phyloP scores from a whole-genome alignment of 805 yeast species.

The Kurtzmaniella fragi region DNA sequence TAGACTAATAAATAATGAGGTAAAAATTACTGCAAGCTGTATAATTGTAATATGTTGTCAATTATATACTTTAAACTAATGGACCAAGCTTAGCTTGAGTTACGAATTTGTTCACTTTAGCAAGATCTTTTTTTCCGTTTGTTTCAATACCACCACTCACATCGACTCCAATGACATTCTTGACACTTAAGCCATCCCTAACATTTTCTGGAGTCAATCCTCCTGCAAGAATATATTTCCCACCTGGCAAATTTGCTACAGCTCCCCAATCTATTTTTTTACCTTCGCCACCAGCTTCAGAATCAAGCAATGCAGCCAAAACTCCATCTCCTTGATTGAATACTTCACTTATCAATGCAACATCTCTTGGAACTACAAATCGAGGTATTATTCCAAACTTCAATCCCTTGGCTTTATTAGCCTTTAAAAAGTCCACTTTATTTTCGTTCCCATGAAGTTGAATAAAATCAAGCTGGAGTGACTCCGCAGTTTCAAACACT shows the following conservation, averaged over 20 bases:
- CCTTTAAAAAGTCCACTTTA: slow-evolving; percentile 47
- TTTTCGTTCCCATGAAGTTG: slow-evolving; percentile 76
- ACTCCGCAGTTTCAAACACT: slow-evolving; percentile 40
- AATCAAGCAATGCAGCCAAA: slow-evolving; percentile 65
- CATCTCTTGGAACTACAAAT: slow-evolving; percentile 55
- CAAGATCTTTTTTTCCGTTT: slow-evolving; percentile 66
- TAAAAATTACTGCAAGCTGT: too few relatives aligned
- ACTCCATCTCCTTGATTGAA: slow-evolving; percentile 32
- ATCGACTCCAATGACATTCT: slow-evolving; percentile 82
- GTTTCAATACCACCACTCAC: slow-evolving; percentile 92
- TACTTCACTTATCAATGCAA: slow-evolving; percentile 28
- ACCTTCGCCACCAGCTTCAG: slow-evolving; percentile 93
- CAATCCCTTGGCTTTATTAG: slow-evolving; percentile 17
- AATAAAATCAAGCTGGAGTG: slow-evolving; percentile 62
- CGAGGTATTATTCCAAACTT: slow-evolving; percentile 67
- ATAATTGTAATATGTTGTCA: neutral
- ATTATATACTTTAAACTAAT: neutral
- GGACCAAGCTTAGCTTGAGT: slow-evolving; percentile 37
- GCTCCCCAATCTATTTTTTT: slow-evolving; percentile 65
- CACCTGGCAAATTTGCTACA: slow-evolving; percentile 30
- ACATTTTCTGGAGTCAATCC: slow-evolving; percentile 82
- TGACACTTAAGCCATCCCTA: slow-evolving; percentile 38
- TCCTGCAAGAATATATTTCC: slow-evolving; percentile 73
- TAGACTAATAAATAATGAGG: too few relatives aligned
- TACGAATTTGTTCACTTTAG: slow-evolving; percentile 59